Evolutionary conservation across 2,329 filamentous ascomycete species (phyloP).

Genomic region (Colletotrichum karsti): DNA sequence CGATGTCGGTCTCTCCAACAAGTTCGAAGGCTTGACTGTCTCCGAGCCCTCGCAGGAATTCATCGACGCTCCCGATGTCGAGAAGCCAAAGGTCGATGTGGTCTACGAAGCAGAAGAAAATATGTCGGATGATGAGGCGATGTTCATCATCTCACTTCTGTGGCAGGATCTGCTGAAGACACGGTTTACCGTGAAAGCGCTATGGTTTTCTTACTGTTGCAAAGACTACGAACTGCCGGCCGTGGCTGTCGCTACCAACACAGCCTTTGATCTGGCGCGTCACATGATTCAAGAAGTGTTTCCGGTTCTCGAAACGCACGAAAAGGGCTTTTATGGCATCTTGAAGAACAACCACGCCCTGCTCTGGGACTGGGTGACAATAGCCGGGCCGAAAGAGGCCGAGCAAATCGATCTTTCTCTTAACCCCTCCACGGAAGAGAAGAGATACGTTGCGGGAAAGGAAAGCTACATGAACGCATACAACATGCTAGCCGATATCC

Average conservation of each 20-base stretch:
- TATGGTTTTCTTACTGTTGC: slow-evolving; percentile 40
- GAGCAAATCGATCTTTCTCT: slow-evolving; percentile 17
- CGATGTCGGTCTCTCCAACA: slow-evolving; percentile 33
- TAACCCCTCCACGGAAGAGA: not conserved
- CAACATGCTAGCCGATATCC: not conserved
- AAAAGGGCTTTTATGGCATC: not conserved
- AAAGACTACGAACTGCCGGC: slow-evolving; percentile 38
- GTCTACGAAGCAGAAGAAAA: not conserved
- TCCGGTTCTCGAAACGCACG: slow-evolving; percentile 33
- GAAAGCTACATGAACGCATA: not conserved
- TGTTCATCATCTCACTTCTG: slow-evolving; percentile 36
- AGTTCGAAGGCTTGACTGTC: slow-evolving; percentile 44
- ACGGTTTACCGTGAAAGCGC: slow-evolving; percentile 34
- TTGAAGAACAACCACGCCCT: not conserved
- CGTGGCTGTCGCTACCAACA: slow-evolving; percentile 45
- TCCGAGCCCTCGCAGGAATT: slow-evolving; percentile 48
- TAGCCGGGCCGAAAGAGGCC: not conserved
- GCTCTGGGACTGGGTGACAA: not conserved
- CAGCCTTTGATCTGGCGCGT: slow-evolving; percentile 42
- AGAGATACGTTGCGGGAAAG: not conserved
- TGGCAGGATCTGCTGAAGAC: slow-evolving; percentile 40
- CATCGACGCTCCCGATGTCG: slow-evolving; percentile 38
- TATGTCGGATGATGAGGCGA: slow-evolving; percentile 32
- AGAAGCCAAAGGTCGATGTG: slow-evolving; percentile 25
- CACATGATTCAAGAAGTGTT: slow-evolving; percentile 39